Conservation (phyloP, 2,329 filamentous ascomycete species). For the Xylaria polymorpha region DNA sequence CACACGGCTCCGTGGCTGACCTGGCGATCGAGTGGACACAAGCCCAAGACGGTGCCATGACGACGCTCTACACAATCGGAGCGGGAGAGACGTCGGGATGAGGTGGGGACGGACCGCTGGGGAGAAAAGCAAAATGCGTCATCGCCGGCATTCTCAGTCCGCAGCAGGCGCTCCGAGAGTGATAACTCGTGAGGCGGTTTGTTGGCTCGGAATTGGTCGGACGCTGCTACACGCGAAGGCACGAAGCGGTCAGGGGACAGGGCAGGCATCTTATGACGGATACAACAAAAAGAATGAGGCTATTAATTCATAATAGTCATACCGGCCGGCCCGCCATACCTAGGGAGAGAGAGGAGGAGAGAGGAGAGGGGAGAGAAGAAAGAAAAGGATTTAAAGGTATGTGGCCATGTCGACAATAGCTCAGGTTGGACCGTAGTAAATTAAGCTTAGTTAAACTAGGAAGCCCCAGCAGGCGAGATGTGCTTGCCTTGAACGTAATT, state of each 20-base stretch:
- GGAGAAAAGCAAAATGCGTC: slow-evolving; percentile 58
- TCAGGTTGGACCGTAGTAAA: not conserved
- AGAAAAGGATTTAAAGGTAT: slow-evolving; percentile 14
- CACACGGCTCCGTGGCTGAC: slow-evolving; percentile 78
- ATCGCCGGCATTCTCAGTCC: slow-evolving; percentile 54
- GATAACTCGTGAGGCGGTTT: slow-evolving; percentile 58
- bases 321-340: slow-evolving; percentile 37
- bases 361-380: slow-evolving; percentile 16
- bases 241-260: slow-evolving; percentile 63
- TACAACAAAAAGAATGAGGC: slow-evolving; percentile 46
- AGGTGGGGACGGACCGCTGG: slow-evolving; percentile 46
- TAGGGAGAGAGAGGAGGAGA: slow-evolving; percentile 30
- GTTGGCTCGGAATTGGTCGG: slow-evolving; percentile 60
- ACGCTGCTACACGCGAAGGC: slow-evolving; percentile 55
- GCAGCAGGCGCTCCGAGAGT: slow-evolving; percentile 57
- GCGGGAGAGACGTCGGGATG: slow-evolving; percentile 43
- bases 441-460: not conserved
- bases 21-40: slow-evolving; percentile 56
- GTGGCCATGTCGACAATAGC: not conserved
- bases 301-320: slow-evolving; percentile 44
- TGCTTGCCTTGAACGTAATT: slow-evolving; percentile 7
- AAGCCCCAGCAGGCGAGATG: slow-evolving; percentile 4
- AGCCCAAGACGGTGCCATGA: slow-evolving; percentile 46
- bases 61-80: slow-evolving; percentile 48
- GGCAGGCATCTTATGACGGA: slow-evolving; percentile 45